phyloP scores from a whole-genome alignment of 2,329 filamentous ascomycete genomes.

The Talaromyces sp. region DNA sequence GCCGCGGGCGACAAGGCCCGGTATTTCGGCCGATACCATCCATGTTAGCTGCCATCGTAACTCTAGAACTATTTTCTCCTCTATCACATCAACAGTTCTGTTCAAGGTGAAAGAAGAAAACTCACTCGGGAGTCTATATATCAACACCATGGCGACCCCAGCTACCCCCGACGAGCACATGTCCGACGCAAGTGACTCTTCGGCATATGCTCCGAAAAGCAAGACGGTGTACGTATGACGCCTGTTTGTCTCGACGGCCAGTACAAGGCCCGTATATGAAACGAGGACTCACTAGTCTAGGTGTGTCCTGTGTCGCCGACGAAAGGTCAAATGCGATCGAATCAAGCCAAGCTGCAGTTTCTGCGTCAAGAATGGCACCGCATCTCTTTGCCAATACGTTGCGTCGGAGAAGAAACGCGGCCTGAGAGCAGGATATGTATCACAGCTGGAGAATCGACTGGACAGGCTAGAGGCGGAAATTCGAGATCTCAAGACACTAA shows the following conservation, averaged over 20 bases:
- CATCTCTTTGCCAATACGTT: conserved; percentile 12
- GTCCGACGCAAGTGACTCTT: not conserved
- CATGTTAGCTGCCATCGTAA: not conserved
- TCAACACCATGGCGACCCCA: not conserved
- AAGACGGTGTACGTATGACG: not conserved
- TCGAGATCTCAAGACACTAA: not conserved
- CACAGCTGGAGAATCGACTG: not conserved
- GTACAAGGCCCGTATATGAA: not conserved
- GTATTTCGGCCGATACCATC: not conserved
- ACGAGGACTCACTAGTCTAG: not conserved
- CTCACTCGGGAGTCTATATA: not conserved
- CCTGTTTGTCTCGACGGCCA: not conserved
- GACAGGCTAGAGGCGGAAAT: not conserved
- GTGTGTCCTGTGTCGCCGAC: conserved; percentile 10
- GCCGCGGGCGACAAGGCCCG: not conserved
- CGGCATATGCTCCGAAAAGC: not conserved
- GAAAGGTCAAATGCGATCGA: conserved; percentile 14
- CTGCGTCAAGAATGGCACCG: conserved; percentile 11
- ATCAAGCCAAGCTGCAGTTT: conserved; percentile 12
- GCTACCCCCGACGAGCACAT: not conserved
- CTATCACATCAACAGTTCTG: not conserved
- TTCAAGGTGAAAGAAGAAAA: not conserved
- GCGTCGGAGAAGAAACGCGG: conserved; percentile 6
- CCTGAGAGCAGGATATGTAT: conserved; percentile 8
- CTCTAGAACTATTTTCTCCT: not conserved